Conservation (phyloP, 305 asterid species). For the Lippia alba region DNA sequence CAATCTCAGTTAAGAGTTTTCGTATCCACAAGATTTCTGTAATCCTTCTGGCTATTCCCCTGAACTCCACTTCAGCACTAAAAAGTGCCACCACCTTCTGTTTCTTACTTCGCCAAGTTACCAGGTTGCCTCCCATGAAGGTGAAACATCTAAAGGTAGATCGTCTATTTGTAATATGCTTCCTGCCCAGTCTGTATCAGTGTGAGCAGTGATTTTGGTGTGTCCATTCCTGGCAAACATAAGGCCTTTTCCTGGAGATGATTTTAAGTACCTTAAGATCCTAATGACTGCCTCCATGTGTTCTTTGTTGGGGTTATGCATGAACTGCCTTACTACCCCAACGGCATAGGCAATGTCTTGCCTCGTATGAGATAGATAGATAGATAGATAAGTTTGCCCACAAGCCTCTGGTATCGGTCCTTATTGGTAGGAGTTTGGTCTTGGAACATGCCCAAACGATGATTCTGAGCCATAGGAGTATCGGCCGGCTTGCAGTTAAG, state of each 20-base stretch:
- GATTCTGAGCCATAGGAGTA: background rate
- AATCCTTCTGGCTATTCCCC: conserved; percentile 22
- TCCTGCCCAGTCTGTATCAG: background rate
- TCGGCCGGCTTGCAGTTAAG: background rate
- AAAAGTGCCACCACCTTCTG: background rate
- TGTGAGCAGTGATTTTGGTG: background rate
- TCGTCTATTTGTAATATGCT: background rate
- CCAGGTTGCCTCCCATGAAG: no score
- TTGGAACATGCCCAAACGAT: background rate
- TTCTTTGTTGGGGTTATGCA: no score
- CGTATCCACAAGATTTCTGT: no score
- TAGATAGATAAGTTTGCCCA: background rate
- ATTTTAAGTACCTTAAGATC: conserved; percentile 1
- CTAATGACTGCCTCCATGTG: background rate
- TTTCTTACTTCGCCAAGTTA: background rate
- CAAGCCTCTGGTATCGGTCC: background rate
- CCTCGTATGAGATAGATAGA: background rate
- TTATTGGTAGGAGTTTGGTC: background rate
- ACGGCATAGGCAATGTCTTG: no score
- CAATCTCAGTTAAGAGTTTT: no score
- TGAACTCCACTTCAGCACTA: background rate
- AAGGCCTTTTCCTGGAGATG: conserved; percentile 2
- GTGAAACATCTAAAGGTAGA: background rate
- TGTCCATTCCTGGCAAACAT: background rate
- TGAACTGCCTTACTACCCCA: no score